Base-by-base conservation (phyloP, 176 grass and related monocot genomes). In the Triticum monococcum region DNA sequence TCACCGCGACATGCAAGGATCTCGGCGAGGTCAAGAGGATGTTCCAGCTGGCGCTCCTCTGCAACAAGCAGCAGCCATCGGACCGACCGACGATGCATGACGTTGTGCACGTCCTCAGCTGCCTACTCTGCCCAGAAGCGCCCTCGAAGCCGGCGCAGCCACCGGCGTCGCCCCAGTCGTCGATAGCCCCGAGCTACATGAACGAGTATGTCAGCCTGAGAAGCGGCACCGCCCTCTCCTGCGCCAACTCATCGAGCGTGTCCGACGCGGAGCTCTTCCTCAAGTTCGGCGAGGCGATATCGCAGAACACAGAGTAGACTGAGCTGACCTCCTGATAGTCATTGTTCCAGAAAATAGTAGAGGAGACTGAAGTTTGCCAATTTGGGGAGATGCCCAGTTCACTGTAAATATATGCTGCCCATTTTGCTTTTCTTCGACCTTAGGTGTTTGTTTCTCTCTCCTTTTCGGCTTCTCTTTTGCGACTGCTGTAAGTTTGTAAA, bases 31-130 rank as follows among this genome's bases (percentile, higher is more conserved):
- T 95, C 0, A 98, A 95, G 83, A 91, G 87, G 69, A 70, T 95
- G 12, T 98, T 98, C 63, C 96, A 98, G 71, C 73, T 98, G 79
- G 93, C 96, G 1, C 85, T 98, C 65, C 89, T 98, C 68, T 98
- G 93, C 90, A 94, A 84, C 52, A 95, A 98, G 82, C 68, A 88
- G 68, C 96, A 98, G 17, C 91, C 91, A 1, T 86, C 86, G 0
- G 93, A 98, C 33, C 93, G 96, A 20, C 93, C 96, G 11, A 94
- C 96, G 6, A 98, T 98, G 96, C 96, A 98, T 26, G 96, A 95
- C 84, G 91, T 95, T 4, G 91, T 77, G 3, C 26, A 26, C 26
- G 26, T 26, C 26, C 26, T 26, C 26, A 26, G 26, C 26, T 26
- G 26, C 26, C 26, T 26, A 1, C 26, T 26, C 26, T 26, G 26